Evolutionary conservation across 345 rosid genomes (phyloP), one percentile per base, ranked within the genome.

Genomic region (Reutealis trisperma): DNA sequence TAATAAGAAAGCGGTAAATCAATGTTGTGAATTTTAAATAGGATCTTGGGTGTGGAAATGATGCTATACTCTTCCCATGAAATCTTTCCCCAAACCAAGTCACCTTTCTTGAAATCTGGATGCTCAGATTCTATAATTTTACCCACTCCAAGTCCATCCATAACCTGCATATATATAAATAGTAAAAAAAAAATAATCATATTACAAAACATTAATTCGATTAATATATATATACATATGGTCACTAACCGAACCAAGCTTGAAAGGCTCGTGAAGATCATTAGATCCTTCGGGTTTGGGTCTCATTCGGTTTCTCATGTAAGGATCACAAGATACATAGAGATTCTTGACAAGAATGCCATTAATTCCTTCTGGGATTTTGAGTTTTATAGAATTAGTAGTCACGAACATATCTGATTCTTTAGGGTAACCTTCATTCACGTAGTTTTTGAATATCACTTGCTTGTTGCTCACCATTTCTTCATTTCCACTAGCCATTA

Each of bases 251-350:
- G 8, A 74, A 42, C 45, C 45, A 42, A 8, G 45, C 45, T 42
- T 42, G 45, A 42, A 42, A 42, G 45, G 45, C 45, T 42, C 45
- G 4, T 42, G 4, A 42, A 1, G 30, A 27, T 27, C 30, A 27
- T 27, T 8, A 42, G 9, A 42, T 42, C 45, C 45, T 42, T 42
- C 45, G 8, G 9, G 8, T 42, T 42, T 42, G 45, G 45, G 6
- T 42, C 45, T 15, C 86, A 86, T 85, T 74, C 85, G 87, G 61
- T 76, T 70, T 2, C 88, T 80, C 90, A 88, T 84, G 80, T 86
- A 85, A 13, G 90, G 90, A 78, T 85, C 88, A 57, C 89, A 83
- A 9, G 89, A 87, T 55, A 88, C 71, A 77, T 79, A 88, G 27
- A 87, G 77, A 77, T 84, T 84, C 86, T 90, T 82, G 59, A 90